A percentile compares a stretch with the other conserved stretches of the same genome.
phyloP scores from a whole-genome alignment of 371 early-diverging fungal species.

The Phascolomyces articulosus region DNA sequence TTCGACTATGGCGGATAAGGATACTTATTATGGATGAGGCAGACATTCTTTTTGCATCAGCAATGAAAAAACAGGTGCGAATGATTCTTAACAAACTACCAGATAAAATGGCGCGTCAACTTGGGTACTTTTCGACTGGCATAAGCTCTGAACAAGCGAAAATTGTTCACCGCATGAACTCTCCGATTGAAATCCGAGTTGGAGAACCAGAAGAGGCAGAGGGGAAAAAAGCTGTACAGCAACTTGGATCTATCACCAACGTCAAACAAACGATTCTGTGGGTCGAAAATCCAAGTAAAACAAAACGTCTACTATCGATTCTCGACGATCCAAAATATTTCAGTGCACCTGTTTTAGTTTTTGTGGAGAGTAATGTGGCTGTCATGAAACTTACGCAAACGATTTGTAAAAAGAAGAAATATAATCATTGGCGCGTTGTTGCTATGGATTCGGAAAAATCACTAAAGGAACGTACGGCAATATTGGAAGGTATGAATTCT shows the following conservation, averaged over 20 bases:
- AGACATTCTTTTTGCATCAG: slow-evolving; percentile 56
- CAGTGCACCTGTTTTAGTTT: slow-evolving; percentile 56
- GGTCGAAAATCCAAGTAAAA: slow-evolving; percentile 66
- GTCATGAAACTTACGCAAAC: slow-evolving; percentile 55
- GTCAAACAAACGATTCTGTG: slow-evolving; percentile 67
- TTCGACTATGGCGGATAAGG: slow-evolving; percentile 48
- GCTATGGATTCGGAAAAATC: slow-evolving; percentile 55
- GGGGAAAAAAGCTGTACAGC: slow-evolving; percentile 19
- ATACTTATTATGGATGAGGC: slow-evolving; percentile 68
- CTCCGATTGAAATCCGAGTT: slow-evolving; percentile 24
- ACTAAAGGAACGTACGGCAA: slow-evolving; percentile 47
- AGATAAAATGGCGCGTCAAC: slow-evolving; percentile 46
- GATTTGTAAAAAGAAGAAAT: slow-evolving; percentile 38
- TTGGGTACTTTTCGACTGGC: slow-evolving; percentile 50
- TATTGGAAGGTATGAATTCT: slow-evolving; percentile 40
- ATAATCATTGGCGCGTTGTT: slow-evolving; percentile 33
- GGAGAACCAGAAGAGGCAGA: slow-evolving; percentile 10
- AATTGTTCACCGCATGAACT: slow-evolving; percentile 15
- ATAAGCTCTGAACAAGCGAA: slow-evolving; percentile 14
- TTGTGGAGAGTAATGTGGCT: slow-evolving; percentile 62
- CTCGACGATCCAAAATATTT: slow-evolving; percentile 60
- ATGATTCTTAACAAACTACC: slow-evolving; percentile 52
- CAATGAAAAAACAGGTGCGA: slow-evolving; percentile 34
- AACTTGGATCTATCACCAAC: slow-evolving; percentile 33
- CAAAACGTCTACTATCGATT: slow-evolving; percentile 59